Evolutionary conservation across 2,329 filamentous ascomycete species (phyloP), one percentile per base, ranked within the genome.

Genomic region (Phaeosphaeriaceae sp.): DNA sequence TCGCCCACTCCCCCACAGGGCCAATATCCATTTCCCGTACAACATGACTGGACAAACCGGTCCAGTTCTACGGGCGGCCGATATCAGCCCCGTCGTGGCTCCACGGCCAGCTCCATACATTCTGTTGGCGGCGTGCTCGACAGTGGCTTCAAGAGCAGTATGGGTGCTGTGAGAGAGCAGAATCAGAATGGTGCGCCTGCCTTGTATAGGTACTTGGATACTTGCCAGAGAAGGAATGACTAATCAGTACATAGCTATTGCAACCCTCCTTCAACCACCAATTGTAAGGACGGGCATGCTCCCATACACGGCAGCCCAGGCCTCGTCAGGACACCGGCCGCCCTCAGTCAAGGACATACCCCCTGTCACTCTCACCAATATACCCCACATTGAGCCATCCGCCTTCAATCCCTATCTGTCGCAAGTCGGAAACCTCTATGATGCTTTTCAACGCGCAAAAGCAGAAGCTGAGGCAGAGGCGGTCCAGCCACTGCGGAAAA

Each of bases 301-400:
- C 46, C 89, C 92, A 17, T 88, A 95, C 72, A 88, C 87, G 1
- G 81, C 87, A 2, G 85, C 88, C 2, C 84, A 89, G 1, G 74
- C 75, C 13, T 84, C 85, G n/a, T 88, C 85, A 63, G 80, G 87
- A 12, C 90, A 94, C 66, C 93, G 88, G 61, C 87, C 90, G 12
- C 93, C 93, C 0, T 95, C 91, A 1, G 82, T 89, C 15, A 85
- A 85, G 72, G 93, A 99, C 69, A 99, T 99, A 30, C 93, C 93
- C 1, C 93, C 93, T 0, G 94, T 99, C 0, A 87, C 91, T 1
- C 79, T 99, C 51, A 92, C 92, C 6, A 96, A 96, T 63, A 90
- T 97, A 37, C 83, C 87, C 9, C 89, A 89, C 63, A 81, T 97
- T 60, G 90, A 96, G 32, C 75, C 85, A 0, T 83, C 87, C 54